Evolutionary conservation across 2,329 filamentous ascomycete species (phyloP).

Genomic region (Arthrobotrys musiformis): DNA sequence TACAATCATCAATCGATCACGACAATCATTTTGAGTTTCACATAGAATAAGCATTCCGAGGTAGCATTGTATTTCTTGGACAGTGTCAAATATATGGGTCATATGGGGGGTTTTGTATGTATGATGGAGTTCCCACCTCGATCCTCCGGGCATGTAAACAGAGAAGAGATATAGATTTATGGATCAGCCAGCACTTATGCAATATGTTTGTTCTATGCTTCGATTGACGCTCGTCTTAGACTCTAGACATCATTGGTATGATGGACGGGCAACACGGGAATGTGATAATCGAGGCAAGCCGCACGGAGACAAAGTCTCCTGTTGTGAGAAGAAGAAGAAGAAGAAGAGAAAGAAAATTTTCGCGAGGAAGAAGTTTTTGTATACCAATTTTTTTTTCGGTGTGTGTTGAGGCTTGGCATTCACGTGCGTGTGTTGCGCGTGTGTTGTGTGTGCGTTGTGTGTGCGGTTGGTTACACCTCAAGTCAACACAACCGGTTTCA

Average conservation of each 20-base stretch:
- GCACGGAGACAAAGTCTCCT: slow-evolving; percentile 57
- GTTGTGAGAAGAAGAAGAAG: slow-evolving; percentile 53
- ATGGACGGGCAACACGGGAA: slow-evolving; percentile 60
- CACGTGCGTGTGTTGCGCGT: slow-evolving; percentile 19
- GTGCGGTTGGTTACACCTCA: not conserved
- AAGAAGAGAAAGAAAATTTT: slow-evolving; percentile 39
- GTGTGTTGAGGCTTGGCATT: slow-evolving; percentile 46
- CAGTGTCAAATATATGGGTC: not conserved
- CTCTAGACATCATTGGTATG: slow-evolving; percentile 57
- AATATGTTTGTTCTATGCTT: slow-evolving; percentile 60
- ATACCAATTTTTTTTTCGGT: slow-evolving; percentile 27
- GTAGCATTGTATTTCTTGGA: not conserved
- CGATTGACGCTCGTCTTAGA: slow-evolving; percentile 58
- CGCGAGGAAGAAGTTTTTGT: slow-evolving; percentile 43
- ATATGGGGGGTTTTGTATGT: slow-evolving; percentile 36
- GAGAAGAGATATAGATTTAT: slow-evolving; percentile 50
- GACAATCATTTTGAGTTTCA: slow-evolving; percentile 13
- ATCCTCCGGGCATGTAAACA: slow-evolving; percentile 53
- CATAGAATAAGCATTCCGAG: not conserved
- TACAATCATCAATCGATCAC: too few species aligned
- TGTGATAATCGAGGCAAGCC: slow-evolving; percentile 59
- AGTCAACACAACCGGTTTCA: slow-evolving; percentile 25
- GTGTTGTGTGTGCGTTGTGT: not conserved
- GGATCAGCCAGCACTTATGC: slow-evolving; percentile 57
- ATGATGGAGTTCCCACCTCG: slow-evolving; percentile 55